Base-by-base conservation (phyloP, 2,329 filamentous ascomycete species). In the Alternaria sp. region DNA sequence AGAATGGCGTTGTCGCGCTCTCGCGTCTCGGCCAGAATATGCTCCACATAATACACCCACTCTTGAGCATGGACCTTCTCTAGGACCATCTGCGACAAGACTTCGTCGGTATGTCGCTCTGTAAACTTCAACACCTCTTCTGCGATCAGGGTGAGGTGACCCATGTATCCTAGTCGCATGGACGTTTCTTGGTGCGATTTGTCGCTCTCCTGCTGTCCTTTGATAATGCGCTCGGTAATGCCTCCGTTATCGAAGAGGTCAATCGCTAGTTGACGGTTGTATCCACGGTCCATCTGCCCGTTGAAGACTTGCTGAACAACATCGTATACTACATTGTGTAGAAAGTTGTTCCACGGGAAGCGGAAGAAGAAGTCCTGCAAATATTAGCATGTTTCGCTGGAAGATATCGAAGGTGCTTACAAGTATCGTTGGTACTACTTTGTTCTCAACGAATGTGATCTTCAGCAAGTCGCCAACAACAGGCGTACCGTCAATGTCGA, bases 241-340 rank as follows among this genome's bases (percentile, higher is more conserved):
- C 93, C 90, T 13, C 94, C 95, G 53, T 90, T 91, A 76, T 97
- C 93, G 73, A 99, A 99, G 19, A 99, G 88, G 69, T 97, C 95
- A 63, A 97, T 91, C 12, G 96, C 95, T 55, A 99, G 84, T 51
- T 89, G 90, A 11, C 93, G 90, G 80, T 99, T 99, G 82, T 91
- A 97, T 26, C 96, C 94, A 63, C 93, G 91, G 72, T 98, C 95
- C 92, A 99, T 97, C 0, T 93, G 93, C 9, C 96, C 96, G 77
- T 99, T 99, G 81, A 99, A 98, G 1, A 99, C 96, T 83, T 99
- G 96, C 80, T 99, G 96, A 46, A 99, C 93, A 75, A 99, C 94
- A 79, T 99, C 96, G 78, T 99, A 99, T 51, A 99, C 96, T 46
- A 99, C 96, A 76, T 99, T 99, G 82, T 99, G 96, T 47, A 99